phyloP scores from a whole-genome alignment of 2,329 filamentous ascomycete genomes.

The Rhynchosporium secalis region DNA sequence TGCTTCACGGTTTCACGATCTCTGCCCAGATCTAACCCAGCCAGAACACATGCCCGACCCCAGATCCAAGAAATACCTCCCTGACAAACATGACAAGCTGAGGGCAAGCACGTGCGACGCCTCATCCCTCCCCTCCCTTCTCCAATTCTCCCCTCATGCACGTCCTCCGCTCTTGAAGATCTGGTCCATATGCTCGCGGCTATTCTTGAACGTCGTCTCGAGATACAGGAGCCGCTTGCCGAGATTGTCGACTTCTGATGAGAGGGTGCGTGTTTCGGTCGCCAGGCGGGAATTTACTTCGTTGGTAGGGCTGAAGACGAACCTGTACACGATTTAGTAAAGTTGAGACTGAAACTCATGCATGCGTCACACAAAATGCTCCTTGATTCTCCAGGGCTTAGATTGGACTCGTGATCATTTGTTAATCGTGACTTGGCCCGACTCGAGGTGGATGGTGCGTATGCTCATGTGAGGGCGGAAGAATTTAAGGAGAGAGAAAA shows the following conservation, averaged over 20 bases:
- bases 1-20: background rate
- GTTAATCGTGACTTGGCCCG: background rate
- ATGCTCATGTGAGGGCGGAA: background rate
- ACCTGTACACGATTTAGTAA: slow-evolving; percentile 58
- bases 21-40: background rate
- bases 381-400: background rate
- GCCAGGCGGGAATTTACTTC: slow-evolving; percentile 75
- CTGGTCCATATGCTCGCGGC: slow-evolving; percentile 84
- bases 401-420: slow-evolving; percentile 12
- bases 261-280: slow-evolving; percentile 71
- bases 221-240: slow-evolving; percentile 90
- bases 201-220: slow-evolving; percentile 94
- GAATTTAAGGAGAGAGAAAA: background rate
- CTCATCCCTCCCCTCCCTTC: slow-evolving; percentile 3
- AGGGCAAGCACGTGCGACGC: background rate
- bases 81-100: background rate
- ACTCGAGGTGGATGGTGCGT: background rate
- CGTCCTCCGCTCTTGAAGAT: slow-evolving; percentile 63
- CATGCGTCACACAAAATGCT: background rate
- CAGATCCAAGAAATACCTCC: background rate
- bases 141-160: slow-evolving; percentile 23
- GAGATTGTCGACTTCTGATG: slow-evolving; percentile 75
- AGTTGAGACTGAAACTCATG: background rate
- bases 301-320: slow-evolving; percentile 73
- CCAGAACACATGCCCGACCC: background rate